These are phyloP conservation scores for Xylaria sp. DNA, from an alignment of 2,329 filamentous ascomycete genomes.

Conservation along the genomic window DNA sequence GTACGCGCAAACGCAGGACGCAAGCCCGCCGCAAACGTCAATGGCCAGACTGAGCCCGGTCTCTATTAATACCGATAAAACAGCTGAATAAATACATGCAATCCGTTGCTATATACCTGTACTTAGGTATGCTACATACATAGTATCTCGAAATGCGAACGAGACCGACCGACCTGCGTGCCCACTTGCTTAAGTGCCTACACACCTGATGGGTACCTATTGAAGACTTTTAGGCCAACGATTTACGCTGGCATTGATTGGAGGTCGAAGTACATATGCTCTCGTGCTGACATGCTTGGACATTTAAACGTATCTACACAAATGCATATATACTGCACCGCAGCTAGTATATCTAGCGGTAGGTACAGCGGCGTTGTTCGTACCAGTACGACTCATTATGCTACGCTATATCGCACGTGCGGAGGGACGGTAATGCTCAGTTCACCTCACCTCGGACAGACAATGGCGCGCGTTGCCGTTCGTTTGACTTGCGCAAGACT, in stretches of 20 bases:
- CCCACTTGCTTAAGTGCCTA: too few species aligned
- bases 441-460: background rate
- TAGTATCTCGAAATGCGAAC: background rate
- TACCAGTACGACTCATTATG: background rate
- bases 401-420: background rate
- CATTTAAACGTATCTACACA: too few species aligned
- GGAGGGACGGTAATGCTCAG: slow-evolving; percentile 2
- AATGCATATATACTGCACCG: too few species aligned
- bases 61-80: background rate
- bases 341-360: too few species aligned
- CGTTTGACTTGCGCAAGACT: slow-evolving; percentile 1
- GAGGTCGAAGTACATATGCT: background rate
- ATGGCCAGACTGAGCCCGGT: background rate
- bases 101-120: background rate
- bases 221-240: background rate
- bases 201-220: background rate
- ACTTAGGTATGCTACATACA: background rate
- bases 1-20: slow-evolving; percentile 1
- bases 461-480: background rate
- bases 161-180: too few species aligned
- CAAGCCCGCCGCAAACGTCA: background rate
- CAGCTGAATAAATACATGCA: background rate
- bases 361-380: background rate
- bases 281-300: background rate
- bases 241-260: slow-evolving; percentile 15